phyloP scores from a whole-genome alignment of 148 eudicot genomes.

The Mesembryanthemum crystallinum region DNA sequence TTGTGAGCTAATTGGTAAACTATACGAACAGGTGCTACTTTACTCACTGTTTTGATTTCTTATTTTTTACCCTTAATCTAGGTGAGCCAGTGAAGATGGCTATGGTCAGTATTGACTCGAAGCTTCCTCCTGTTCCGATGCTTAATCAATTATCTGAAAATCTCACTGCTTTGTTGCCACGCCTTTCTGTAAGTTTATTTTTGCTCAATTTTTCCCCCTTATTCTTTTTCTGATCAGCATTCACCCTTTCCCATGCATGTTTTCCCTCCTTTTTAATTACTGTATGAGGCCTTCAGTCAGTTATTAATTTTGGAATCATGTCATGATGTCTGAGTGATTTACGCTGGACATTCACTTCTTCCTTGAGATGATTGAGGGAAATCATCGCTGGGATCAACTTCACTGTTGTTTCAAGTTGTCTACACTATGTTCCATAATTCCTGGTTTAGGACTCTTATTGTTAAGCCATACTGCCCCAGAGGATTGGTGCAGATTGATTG shows the following conservation, averaged over 20 bases:
- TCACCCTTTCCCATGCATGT: neutral
- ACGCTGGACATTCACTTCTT: neutral
- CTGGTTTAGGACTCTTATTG: too few species aligned
- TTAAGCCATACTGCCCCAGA: too few species aligned
- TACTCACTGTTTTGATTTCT: conserved; percentile 6
- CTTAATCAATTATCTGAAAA: conserved; percentile 54
- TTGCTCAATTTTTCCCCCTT: neutral
- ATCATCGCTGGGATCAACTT: too few species aligned
- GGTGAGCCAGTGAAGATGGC: conserved; percentile 96
- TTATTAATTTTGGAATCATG: neutral
- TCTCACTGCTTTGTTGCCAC: conserved; percentile 70
- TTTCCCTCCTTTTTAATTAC: neutral
- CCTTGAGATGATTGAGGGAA: neutral
- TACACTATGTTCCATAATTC: too few species aligned
- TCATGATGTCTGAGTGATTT: neutral
- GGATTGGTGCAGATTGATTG: too few species aligned
- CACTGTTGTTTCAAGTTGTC: too few species aligned
- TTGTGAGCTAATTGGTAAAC: neutral
- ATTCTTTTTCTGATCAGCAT: neutral
- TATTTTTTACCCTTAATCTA: conserved; percentile 30
- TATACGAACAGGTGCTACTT: conserved; percentile 5
- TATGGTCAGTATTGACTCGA: conserved; percentile 42
- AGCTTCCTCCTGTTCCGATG: conserved; percentile 43
- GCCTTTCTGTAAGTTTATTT: conserved; percentile 65
- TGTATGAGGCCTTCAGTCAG: neutral